A percentile compares a stretch with the other conserved stretches of the same genome.
phyloP scores from a whole-genome alignment of 1,284 basidiomycete species.

The Apiotrichum domesticum region DNA sequence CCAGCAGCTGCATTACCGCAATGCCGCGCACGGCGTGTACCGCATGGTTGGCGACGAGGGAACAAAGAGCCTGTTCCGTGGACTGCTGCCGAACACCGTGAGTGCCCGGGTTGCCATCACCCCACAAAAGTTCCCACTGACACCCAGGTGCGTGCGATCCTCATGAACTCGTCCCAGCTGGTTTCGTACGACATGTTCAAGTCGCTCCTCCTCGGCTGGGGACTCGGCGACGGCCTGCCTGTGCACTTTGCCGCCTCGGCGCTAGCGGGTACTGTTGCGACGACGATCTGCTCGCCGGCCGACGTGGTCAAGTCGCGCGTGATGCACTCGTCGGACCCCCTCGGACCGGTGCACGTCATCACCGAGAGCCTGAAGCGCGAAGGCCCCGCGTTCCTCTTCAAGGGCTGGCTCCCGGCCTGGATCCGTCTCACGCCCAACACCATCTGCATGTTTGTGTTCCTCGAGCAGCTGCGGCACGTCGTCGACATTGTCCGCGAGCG shows the following conservation, averaged over 20 bases:
- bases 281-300: constrained; percentile 50
- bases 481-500: constrained; percentile 26
- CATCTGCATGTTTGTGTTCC: constrained; percentile 47
- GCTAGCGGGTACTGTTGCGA: constrained; percentile 52
- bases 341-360: constrained; percentile 24
- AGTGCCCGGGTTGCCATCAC: constrained; percentile 12
- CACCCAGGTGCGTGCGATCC: constrained; percentile 47
- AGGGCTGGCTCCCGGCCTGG: constrained; percentile 55
- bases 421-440: constrained; percentile 50
- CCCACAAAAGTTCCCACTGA: neutral
- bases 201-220: constrained; percentile 44
- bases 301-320: constrained; percentile 52
- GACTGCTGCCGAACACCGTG: constrained; percentile 51
- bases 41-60: constrained; percentile 51
- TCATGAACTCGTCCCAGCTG: constrained; percentile 53
- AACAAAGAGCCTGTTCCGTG: constrained; percentile 46
- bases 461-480: constrained; percentile 42
- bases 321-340: constrained; percentile 43
- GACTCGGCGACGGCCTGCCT: constrained; percentile 48
- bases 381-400: constrained; percentile 51
- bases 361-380: constrained; percentile 26
- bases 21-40: constrained; percentile 49
- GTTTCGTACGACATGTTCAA: constrained; percentile 54
- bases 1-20: constrained; percentile 39
- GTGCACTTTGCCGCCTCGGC: constrained; percentile 51